Percentiles rank a stretch among this genome's conserved stretches.
Conservation (phyloP, 306 rosid genomes). For the Prunus davidiana region DNA sequence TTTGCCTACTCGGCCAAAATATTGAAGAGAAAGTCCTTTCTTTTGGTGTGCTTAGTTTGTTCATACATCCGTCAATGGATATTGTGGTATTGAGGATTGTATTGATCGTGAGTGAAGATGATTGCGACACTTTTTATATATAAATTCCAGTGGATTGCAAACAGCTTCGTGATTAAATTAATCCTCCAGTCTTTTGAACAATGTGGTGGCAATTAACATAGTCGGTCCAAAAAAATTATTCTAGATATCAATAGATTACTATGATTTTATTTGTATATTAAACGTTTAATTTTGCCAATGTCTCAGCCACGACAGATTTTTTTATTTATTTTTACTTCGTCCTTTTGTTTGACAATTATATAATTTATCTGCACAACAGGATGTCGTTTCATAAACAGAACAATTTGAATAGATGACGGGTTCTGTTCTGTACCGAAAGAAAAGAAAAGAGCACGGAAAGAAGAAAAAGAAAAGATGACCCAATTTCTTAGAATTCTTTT, state of each 20-base stretch:
- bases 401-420: too few species aligned
- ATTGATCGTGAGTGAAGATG: constrained; percentile 10
- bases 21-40: constrained; percentile 14
- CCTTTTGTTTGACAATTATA: too few species aligned
- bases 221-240: neutral
- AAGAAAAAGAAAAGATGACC: neutral
- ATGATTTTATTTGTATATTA: too few species aligned
- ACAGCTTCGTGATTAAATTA: neutral
- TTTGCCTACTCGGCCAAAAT: constrained; percentile 34
- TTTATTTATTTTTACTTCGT: too few species aligned
- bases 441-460: too few species aligned
- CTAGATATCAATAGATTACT: too few species aligned
- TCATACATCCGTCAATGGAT: constrained; percentile 26
- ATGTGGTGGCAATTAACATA: neutral
- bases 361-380: too few species aligned
- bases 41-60: constrained; percentile 38
- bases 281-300: too few species aligned
- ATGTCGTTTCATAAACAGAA: too few species aligned
- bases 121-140: neutral
- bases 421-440: too few species aligned
- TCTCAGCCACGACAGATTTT: too few species aligned
- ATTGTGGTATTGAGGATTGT: constrained; percentile 17
- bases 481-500: constrained; percentile 25
- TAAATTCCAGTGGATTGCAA: neutral
- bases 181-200: neutral